Evolutionary conservation across 2,329 filamentous ascomycete genomes (phyloP).

Genomic region (Diaporthe ilicicola): DNA sequence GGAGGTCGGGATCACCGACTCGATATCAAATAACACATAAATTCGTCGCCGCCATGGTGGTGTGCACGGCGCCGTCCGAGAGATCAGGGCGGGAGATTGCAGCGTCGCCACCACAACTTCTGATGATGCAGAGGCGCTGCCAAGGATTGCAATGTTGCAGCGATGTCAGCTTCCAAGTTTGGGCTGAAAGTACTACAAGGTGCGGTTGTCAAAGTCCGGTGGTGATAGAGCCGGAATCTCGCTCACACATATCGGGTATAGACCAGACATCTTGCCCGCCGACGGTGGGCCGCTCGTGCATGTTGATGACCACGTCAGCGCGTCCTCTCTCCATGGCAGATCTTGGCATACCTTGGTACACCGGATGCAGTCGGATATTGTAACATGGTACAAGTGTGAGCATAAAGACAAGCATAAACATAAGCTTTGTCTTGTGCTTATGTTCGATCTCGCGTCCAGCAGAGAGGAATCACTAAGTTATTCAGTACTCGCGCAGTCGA

Average conservation of each 20-base stretch:
- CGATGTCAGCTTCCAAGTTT: not conserved
- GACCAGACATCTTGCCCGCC: slow-evolving; percentile 2
- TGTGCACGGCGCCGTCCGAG: not conserved
- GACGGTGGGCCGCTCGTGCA: not conserved
- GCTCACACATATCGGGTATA: not conserved
- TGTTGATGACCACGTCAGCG: not conserved
- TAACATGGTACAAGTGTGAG: not conserved
- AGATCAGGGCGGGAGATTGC: not conserved
- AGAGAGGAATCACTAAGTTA: not conserved
- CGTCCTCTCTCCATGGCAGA: not conserved
- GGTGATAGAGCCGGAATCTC: not conserved
- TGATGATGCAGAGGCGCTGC: not conserved
- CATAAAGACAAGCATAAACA: slow-evolving; percentile 11
- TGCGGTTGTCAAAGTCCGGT: not conserved
- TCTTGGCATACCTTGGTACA: not conserved
- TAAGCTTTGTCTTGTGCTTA: slow-evolving; percentile 12
- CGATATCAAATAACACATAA: not conserved
- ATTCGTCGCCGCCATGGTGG: not conserved
- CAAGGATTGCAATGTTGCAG: not conserved
- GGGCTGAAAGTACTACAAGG: not conserved
- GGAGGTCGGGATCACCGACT: not conserved
- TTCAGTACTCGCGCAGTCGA: not conserved
- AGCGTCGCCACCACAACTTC: not conserved
- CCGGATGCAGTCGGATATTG: not conserved
- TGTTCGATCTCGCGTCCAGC: not conserved